Conservation (phyloP, 2,329 filamentous ascomycete species). For the Cryphonectria parasitica region DNA sequence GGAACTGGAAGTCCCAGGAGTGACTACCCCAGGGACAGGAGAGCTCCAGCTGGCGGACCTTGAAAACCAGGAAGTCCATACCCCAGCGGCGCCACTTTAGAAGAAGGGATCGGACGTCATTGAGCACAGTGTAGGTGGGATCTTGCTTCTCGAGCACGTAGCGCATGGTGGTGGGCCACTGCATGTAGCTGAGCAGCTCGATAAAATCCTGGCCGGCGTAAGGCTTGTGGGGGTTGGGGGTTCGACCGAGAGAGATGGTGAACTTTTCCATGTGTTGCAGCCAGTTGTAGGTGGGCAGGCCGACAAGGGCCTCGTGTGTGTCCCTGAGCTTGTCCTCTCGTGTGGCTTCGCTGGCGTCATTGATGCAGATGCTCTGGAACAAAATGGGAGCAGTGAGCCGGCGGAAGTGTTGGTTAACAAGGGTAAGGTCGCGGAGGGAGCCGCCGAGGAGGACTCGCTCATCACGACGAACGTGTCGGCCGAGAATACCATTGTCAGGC, state of each 20-base stretch:
- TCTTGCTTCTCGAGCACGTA: slow-evolving; percentile 20
- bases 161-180: slow-evolving; percentile 18
- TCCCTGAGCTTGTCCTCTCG: slow-evolving; percentile 19
- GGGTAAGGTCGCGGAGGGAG: slow-evolving; percentile 20
- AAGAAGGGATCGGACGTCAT: slow-evolving; percentile 9
- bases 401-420: slow-evolving; percentile 24
- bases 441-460: slow-evolving; percentile 14
- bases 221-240: slow-evolving; percentile 12
- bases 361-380: slow-evolving; percentile 21
- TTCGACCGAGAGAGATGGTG: slow-evolving; percentile 23
- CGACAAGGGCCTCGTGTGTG: slow-evolving; percentile 1
- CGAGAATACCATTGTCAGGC: neutral
- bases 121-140: slow-evolving; percentile 16
- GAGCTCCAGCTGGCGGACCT: slow-evolving; percentile 23
- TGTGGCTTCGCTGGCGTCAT: slow-evolving; percentile 20
- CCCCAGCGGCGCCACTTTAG: slow-evolving; percentile 12
- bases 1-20: slow-evolving; percentile 24
- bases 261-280: slow-evolving; percentile 19
- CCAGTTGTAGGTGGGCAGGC: neutral
- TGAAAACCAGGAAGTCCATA: slow-evolving; percentile 16
- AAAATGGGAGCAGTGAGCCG: slow-evolving; percentile 19
- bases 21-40: slow-evolving; percentile 18
- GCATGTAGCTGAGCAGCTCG: slow-evolving; percentile 9
- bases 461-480: neutral
- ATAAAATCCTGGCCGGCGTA: slow-evolving; percentile 22